A percentile compares a stretch with the other conserved stretches of the same genome.
Evolutionary conservation across 257 asterid species (phyloP).

Genomic region (Osmanthus fragrans): DNA sequence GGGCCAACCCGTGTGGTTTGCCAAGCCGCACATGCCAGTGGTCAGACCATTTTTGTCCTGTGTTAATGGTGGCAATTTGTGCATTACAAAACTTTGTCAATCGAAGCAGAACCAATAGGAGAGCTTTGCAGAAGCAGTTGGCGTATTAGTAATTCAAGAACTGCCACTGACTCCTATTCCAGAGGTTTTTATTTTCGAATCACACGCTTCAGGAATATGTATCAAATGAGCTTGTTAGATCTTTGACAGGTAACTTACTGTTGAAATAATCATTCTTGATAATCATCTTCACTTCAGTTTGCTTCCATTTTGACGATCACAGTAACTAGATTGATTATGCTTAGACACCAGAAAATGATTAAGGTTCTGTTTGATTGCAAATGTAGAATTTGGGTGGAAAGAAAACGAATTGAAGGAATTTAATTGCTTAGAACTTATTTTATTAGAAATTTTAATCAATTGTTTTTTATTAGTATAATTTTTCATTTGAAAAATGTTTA

Average conservation of each 20-base stretch:
- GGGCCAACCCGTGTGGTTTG: no score
- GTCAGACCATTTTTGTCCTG: no score
- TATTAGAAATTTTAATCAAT: no score
- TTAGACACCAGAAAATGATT: background rate
- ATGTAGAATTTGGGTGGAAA: no score
- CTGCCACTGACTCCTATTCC: conserved; percentile 56
- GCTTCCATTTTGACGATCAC: conserved; percentile 1
- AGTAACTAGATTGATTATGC: background rate
- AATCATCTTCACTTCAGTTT: background rate
- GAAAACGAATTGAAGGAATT: no score
- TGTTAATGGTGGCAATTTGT: conserved; percentile 63
- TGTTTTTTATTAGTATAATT: no score
- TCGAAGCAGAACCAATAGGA: conserved; percentile 82
- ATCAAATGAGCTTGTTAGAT: conserved; percentile 71
- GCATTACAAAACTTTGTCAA: conserved; percentile 79
- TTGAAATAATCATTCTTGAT: background rate
- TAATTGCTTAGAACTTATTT: no score
- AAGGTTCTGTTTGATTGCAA: background rate
- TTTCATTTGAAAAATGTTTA: no score
- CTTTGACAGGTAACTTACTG: conserved; percentile 66
- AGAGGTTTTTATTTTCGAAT: conserved; percentile 75
- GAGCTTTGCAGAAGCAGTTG: conserved; percentile 88
- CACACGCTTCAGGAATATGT: conserved; percentile 86
- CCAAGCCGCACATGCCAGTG: no score
- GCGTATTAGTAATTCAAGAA: conserved; percentile 74